phyloP scores from a whole-genome alignment of 305 asterid genomes.

The Fraxinus latifolia region DNA sequence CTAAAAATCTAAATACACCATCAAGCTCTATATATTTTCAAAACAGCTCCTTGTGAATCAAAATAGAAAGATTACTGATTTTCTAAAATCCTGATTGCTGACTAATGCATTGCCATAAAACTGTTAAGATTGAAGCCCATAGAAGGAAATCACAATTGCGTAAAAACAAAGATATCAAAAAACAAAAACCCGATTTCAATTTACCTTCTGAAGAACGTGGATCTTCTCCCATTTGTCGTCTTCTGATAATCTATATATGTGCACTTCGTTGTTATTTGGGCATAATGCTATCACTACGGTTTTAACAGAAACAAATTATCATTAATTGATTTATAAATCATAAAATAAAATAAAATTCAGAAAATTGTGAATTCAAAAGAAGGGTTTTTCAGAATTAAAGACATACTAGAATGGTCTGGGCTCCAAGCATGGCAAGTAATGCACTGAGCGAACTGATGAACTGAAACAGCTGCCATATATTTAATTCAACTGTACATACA shows the following conservation, averaged over 20 bases:
- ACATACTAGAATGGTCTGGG: conserved; percentile 75
- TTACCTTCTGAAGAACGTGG: conserved; percentile 92
- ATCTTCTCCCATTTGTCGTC: conserved; percentile 90
- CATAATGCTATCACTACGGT: conserved; percentile 85
- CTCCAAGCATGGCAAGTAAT: conserved; percentile 97
- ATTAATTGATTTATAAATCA: conserved; percentile 14
- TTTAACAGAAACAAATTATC: conserved; percentile 10
- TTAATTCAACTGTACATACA: conserved; percentile 5
- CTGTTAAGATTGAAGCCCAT: not conserved
- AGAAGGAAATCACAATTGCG: not conserved
- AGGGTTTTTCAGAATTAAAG: conserved; percentile 10
- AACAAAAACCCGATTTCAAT: not conserved
- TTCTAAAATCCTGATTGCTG: conserved; percentile 3
- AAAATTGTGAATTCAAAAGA: not conserved
- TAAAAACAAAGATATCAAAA: not conserved
- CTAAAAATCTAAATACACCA: not conserved
- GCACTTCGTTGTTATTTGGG: conserved; percentile 89
- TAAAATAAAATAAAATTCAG: not conserved
- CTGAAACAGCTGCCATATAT: conserved; percentile 73
- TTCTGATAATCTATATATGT: conserved; percentile 63
- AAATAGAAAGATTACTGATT: not conserved
- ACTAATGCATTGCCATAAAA: not conserved
- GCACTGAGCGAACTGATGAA: conserved; percentile 81
- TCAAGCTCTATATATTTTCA: not conserved
- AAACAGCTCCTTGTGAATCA: conserved; percentile 13